These are phyloP conservation scores for Boletus rufocinnamomeus DNA, from an alignment of 768 basidiomycete genomes.

Conservation along the genomic window DNA sequence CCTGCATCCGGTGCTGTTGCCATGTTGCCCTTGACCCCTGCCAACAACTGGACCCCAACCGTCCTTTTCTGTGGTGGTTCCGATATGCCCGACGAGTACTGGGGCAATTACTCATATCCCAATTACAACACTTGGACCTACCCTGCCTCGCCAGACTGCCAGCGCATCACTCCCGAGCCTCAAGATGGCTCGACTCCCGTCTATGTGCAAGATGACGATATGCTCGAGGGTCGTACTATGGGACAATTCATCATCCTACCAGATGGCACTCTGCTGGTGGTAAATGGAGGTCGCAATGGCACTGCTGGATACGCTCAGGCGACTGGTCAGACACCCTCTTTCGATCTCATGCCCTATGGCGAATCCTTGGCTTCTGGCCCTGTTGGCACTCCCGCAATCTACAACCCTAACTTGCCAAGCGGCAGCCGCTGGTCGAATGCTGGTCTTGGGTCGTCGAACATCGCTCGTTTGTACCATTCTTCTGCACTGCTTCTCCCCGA, in stretches of 20 bases:
- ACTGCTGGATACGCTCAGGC: constrained; percentile 83
- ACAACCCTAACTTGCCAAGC: constrained; percentile 71
- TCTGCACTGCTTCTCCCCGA: constrained; percentile 86
- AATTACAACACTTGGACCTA: constrained; percentile 72
- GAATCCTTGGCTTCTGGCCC: constrained; percentile 82
- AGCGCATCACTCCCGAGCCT: constrained; percentile 86
- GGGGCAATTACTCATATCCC: constrained; percentile 78
- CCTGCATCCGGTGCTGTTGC: constrained; percentile 89
- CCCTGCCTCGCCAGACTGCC: constrained; percentile 73
- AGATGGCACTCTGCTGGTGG: constrained; percentile 69
- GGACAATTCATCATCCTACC: constrained; percentile 89
- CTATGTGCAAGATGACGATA: constrained; percentile 73
- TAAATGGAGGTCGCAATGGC: constrained; percentile 84
- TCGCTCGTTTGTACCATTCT: constrained; percentile 91
- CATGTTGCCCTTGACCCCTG: constrained; percentile 89
- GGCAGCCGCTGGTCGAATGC: constrained; percentile 77
- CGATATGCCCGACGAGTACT: constrained; percentile 70
- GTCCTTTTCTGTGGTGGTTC: constrained; percentile 91
- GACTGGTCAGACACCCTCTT: constrained; percentile 46
- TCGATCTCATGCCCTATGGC: constrained; percentile 64
- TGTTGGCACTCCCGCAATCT: constrained; percentile 74
- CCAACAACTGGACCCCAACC: constrained; percentile 84
- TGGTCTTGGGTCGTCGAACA: constrained; percentile 60
- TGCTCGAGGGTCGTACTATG: constrained; percentile 83
- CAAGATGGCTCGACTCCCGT: constrained; percentile 58